phyloP scores from a whole-genome alignment of 2,329 filamentous ascomycete genomes.

The Clonostachys solani region DNA sequence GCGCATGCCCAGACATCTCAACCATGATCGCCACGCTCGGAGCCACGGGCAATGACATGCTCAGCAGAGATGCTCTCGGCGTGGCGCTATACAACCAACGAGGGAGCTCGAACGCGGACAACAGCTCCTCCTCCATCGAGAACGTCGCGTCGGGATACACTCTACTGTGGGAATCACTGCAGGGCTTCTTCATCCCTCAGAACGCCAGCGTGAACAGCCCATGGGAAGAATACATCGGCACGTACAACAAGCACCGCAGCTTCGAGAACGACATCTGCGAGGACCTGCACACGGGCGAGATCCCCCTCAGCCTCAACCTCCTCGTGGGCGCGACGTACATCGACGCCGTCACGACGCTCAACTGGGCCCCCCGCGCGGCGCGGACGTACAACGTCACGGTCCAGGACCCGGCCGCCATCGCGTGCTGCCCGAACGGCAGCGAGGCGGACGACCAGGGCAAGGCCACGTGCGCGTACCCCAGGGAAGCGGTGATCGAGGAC shows the following conservation, averaged over 20 bases:
- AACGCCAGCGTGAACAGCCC: constrained; percentile 11
- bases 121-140: constrained; percentile 5
- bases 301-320: constrained; percentile 24
- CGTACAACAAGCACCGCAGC: constrained; percentile 20
- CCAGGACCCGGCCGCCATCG: constrained; percentile 22
- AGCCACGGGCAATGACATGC: constrained; percentile 16
- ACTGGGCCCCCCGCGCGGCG: constrained; percentile 16
- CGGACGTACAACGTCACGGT: constrained; percentile 21
- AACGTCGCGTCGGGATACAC: constrained; percentile 3
- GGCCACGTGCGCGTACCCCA: constrained; percentile 20
- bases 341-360: constrained; percentile 18
- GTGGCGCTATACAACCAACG: constrained; percentile 15
- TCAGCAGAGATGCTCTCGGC: constrained; percentile 15
- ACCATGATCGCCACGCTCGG: constrained; percentile 26
- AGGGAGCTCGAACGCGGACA: constrained; percentile 1
- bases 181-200: constrained; percentile 15
- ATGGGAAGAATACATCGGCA: constrained; percentile 20
- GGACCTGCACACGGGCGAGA: constrained; percentile 20
- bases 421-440: constrained; percentile 23
- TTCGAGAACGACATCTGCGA: constrained; percentile 26
- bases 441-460: constrained; percentile 10
- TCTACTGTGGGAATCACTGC: constrained; percentile 1
- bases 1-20: constrained; percentile 24
- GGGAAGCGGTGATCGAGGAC: constrained; percentile 16
- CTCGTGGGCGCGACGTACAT: constrained; percentile 19